Evolutionary conservation across 73 alveolate genomes (phyloP), one percentile per base, ranked within the genome.

Genomic region (Symbiodinium pilosum): DNA sequence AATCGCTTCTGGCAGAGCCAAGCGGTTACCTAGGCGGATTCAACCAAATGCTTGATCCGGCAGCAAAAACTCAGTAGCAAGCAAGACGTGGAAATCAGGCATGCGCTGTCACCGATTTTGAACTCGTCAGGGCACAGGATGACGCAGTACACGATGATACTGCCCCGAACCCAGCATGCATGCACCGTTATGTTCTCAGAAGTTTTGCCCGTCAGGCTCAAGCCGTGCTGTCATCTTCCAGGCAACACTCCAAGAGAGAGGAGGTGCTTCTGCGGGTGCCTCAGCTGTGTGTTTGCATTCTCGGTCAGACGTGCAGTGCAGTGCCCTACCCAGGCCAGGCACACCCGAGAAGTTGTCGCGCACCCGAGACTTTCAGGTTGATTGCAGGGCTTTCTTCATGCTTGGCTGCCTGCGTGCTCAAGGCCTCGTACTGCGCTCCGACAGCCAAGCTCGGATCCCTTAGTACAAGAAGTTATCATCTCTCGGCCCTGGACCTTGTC

Each of bases 1-100:
- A 20, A 83, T 40, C 43, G 86, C 69, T 87, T n/a, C n/a, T 87
- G 69, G 85, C 42, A 86, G 73, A 26, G 94, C 94, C 69, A 56
- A 52, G 56, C 52, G 73, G 12, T n/a, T 36, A 42, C 41, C 51
- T 18, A 20, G 36, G 36, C 83, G n/a, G n/a, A 51, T 81, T 26
- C 69, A 51, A 51, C 41, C 40, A 77, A 40, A 28, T 36, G 87
- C n/a, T 77, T 64, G 81, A 64, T 28, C 30, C 81, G 30, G 34
- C 81, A 14, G 34, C 81, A 0, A 28, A 64, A 32, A 64, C 59
- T 6, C 6, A 47, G 59, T 64, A 64, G 38, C 9, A 32, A 64
- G 81, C 30, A 2, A 64, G 38, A n/a, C 34, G 9, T 64, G 20
- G 34, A 14, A 18, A 64, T 26, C 30, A n/a, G 30, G 9, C 81